These are phyloP conservation scores for Vitis amurensis DNA, from an alignment of 164 flowering plant genomes.

Conservation along the genomic window DNA sequence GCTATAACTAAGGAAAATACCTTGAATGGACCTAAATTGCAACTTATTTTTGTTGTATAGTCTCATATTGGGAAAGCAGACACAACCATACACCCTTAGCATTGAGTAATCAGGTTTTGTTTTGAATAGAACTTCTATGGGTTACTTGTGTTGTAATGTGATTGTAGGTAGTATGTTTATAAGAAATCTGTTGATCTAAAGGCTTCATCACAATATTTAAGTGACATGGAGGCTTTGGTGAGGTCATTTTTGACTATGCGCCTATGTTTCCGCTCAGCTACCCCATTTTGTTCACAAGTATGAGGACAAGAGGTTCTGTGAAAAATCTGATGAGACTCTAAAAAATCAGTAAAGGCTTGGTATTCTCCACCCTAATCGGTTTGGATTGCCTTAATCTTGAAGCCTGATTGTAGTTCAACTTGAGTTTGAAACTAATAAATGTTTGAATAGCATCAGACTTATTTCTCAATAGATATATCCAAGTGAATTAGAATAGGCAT, in stretches of 20 bases:
- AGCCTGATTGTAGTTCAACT: background rate
- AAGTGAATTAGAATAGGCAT: conserved; percentile 6
- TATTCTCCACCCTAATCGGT: conserved; percentile 13
- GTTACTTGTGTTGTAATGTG: background rate
- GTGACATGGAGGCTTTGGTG: background rate
- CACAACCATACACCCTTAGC: conserved; percentile 11
- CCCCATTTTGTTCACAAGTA: conserved; percentile 17
- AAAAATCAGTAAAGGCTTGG: background rate
- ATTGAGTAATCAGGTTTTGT: conserved; percentile 2
- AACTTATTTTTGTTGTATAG: conserved; percentile 8
- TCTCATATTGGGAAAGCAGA: conserved; percentile 1
- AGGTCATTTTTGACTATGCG: conserved; percentile 9
- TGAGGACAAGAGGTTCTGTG: conserved; percentile 8
- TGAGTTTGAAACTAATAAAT: conserved; percentile 3
- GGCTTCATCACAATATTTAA: conserved; percentile 8
- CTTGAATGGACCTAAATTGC: background rate
- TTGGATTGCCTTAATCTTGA: background rate
- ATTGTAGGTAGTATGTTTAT: conserved; percentile 6
- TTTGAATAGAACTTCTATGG: background rate
- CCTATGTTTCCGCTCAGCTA: conserved; percentile 13
- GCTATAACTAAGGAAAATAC: conserved; percentile 11
- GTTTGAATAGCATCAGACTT: conserved; percentile 5
- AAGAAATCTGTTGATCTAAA: background rate
- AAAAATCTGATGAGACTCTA: background rate
- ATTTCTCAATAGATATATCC: conserved; percentile 5